phyloP scores from a whole-genome alignment of 2,329 filamentous ascomycete genomes.

The Phyllosticta capitalensis region DNA sequence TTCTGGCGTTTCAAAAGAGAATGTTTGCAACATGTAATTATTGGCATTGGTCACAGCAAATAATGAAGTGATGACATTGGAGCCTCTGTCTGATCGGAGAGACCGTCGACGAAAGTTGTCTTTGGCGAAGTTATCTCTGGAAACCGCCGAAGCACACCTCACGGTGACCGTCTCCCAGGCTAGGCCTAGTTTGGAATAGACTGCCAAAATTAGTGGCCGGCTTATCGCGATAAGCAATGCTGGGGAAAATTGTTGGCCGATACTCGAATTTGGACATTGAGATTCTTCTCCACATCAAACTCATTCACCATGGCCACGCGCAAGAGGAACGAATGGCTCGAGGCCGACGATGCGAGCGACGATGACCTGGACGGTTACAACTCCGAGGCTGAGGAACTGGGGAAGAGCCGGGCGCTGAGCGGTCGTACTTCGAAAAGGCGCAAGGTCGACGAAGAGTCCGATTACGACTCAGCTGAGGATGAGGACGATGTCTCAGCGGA shows the following conservation, averaged over 20 bases:
- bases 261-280: background rate
- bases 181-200: background rate
- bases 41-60: too few species aligned
- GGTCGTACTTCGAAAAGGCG: conserved; percentile 50
- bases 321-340: conserved; percentile 64
- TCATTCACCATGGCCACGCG: conserved; percentile 50
- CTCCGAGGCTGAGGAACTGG: conserved; percentile 57
- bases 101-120: too few species aligned
- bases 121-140: too few species aligned
- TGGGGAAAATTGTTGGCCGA: background rate
- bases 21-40: too few species aligned
- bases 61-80: too few species aligned
- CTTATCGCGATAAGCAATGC: background rate
- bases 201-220: background rate
- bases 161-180: too few species aligned
- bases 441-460: conserved; percentile 43
- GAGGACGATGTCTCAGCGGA: conserved; percentile 12
- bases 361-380: conserved; percentile 47
- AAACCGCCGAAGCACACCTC: too few species aligned
- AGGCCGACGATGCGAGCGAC: conserved; percentile 34
- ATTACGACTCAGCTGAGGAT: conserved; percentile 15
- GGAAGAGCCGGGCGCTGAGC: conserved; percentile 48
- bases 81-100: too few species aligned
- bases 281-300: too few species aligned
- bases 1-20: background rate